phyloP scores from a whole-genome alignment of 306 rosid species.

The Quercus gilva region DNA sequence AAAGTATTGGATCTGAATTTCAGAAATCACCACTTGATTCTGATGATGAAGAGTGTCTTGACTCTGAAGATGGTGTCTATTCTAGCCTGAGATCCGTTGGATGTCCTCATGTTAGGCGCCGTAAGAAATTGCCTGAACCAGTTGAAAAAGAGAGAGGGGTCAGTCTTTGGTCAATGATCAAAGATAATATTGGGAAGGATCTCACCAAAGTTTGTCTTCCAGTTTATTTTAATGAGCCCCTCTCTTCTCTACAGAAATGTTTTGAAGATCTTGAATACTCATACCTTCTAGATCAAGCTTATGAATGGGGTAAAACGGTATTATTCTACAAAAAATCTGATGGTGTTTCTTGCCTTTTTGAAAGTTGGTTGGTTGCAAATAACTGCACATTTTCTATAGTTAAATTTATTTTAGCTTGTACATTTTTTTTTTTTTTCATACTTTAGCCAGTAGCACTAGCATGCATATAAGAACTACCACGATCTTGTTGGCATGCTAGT shows the following conservation, averaged over 20 bases:
- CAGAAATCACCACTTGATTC: constrained; percentile 49
- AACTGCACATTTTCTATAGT: background rate
- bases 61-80: constrained; percentile 36
- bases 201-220: constrained; percentile 92
- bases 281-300: constrained; percentile 74
- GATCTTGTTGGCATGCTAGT: no score
- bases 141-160: constrained; percentile 79
- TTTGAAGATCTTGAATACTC: constrained; percentile 89
- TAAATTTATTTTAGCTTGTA: background rate
- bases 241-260: constrained; percentile 85
- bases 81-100: constrained; percentile 50
- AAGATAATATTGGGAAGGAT: constrained; percentile 91
- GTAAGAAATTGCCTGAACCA: constrained; percentile 87
- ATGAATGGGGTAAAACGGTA: constrained; percentile 85
- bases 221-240: constrained; percentile 90
- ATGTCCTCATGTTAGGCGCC: constrained; percentile 50
- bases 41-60: constrained; percentile 50
- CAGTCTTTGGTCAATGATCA: constrained; percentile 92
- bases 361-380: background rate
- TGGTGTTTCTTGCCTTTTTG: background rate
- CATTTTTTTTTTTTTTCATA: background rate
- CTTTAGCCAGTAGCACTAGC: background rate
- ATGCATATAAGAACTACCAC: no score
- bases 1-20: constrained; percentile 49
- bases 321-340: constrained; percentile 10